Percentiles rank a stretch among this genome's conserved stretches.
phyloP scores from a whole-genome alignment of 768 basidiomycete genomes.

The Xanthoconium stramineum region DNA sequence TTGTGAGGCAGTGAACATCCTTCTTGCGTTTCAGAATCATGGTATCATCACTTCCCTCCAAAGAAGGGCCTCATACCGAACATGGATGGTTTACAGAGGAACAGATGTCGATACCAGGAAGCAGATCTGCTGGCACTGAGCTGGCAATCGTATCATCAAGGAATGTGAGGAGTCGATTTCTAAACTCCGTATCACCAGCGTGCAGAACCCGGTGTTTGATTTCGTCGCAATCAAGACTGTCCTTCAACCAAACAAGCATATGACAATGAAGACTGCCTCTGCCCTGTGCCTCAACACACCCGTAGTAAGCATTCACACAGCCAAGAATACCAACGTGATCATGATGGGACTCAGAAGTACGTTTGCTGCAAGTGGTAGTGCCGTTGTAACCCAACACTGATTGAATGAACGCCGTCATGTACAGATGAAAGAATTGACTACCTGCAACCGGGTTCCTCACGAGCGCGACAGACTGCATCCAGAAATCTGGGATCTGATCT shows the following conservation, averaged over 20 bases:
- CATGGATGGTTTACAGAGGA: neutral
- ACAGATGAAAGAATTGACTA: neutral
- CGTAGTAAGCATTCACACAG: too few relatives aligned
- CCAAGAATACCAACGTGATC: too few relatives aligned
- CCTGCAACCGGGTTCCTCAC: neutral
- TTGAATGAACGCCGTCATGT: neutral
- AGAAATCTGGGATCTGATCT: neutral
- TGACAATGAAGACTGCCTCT: neutral
- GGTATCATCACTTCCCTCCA: neutral
- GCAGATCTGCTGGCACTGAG: too few relatives aligned
- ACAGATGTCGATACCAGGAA: too few relatives aligned
- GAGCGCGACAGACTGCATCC: neutral
- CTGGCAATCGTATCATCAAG: neutral
- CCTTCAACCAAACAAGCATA: neutral
- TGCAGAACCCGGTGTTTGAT: accelerated
- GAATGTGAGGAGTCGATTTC: neutral
- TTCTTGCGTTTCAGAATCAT: neutral
- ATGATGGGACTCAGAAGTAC: too few relatives aligned
- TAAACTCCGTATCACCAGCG: neutral
- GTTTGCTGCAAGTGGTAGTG: too few relatives aligned
- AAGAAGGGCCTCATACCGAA: neutral
- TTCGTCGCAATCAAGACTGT: neutral
- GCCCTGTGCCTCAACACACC: neutral
- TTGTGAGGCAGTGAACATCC: neutral
- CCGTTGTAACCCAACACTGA: too few relatives aligned